A percentile compares a stretch with the other conserved stretches of the same genome.
Conservation (phyloP, 345 rosid genomes). For the Eucalyptus curtisii region DNA sequence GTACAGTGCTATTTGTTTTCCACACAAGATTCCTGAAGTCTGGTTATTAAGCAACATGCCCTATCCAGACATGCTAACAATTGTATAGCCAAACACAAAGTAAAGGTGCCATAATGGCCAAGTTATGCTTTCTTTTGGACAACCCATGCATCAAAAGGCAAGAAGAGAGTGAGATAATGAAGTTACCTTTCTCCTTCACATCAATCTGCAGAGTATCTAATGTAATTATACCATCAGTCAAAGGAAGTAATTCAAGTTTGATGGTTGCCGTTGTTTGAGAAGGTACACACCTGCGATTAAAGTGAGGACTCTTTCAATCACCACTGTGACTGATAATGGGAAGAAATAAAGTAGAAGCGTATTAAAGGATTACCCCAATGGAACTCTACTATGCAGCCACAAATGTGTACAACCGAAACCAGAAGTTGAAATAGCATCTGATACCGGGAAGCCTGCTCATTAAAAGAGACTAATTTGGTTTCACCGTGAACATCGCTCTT, state of each 20-base stretch:
- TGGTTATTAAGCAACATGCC: not conserved
- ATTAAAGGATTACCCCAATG: slow-evolving; percentile 60
- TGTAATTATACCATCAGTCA: slow-evolving; percentile 96
- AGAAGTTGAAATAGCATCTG: slow-evolving; percentile 56
- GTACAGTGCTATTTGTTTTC: not conserved
- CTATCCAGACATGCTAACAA: not conserved
- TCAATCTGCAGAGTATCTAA: slow-evolving; percentile 80
- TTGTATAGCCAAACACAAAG: not conserved
- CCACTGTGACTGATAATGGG: not conserved
- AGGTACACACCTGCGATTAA: slow-evolving; percentile 70
- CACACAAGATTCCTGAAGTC: not conserved
- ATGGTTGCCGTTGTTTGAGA: slow-evolving; percentile 80
- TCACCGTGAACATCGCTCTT: slow-evolving; percentile 20
- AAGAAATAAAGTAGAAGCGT: not conserved
- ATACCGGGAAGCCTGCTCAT: slow-evolving; percentile 30
- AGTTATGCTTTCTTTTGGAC: not conserved
- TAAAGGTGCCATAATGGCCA: not conserved
- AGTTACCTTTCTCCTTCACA: slow-evolving; percentile 88
- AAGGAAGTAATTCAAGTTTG: slow-evolving; percentile 86
- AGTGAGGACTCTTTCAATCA: not conserved
- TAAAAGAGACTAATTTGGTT: slow-evolving; percentile 12
- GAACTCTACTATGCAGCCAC: slow-evolving; percentile 98
- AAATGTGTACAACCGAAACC: slow-evolving; percentile 78
- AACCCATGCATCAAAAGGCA: not conserved
- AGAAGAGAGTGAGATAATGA: not conserved